Evolutionary conservation across 2,329 filamentous ascomycete genomes (phyloP).

Genomic region (Alternaria metachromatica): DNA sequence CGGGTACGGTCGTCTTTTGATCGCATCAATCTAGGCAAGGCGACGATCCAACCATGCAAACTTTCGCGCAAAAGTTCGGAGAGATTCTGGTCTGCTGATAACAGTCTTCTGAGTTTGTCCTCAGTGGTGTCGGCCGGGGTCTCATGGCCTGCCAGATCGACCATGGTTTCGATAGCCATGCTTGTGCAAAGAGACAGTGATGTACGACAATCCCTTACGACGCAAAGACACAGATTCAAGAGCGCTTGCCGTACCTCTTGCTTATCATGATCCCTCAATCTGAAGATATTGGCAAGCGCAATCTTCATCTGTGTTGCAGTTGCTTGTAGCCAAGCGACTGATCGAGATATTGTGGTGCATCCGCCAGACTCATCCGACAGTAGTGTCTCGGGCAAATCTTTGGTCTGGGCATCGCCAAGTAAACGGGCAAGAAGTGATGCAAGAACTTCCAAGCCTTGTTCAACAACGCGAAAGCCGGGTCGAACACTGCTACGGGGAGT

Average conservation of each 20-base stretch:
- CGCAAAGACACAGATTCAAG: constrained; percentile 71
- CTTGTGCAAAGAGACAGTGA: constrained; percentile 73
- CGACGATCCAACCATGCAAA: constrained; percentile 80
- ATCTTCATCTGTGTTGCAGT: constrained; percentile 83
- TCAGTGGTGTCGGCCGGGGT: constrained; percentile 55
- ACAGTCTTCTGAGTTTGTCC: constrained; percentile 63
- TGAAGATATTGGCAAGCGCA: constrained; percentile 78
- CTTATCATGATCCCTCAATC: constrained; percentile 74
- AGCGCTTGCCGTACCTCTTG: constrained; percentile 72
- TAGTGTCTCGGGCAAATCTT: constrained; percentile 27
- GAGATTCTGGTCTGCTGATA: constrained; percentile 67
- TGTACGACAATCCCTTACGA: constrained; percentile 79
- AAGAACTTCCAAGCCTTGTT: constrained; percentile 66
- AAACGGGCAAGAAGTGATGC: constrained; percentile 54
- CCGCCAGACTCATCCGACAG: constrained; percentile 15
- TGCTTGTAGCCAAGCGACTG: constrained; percentile 75
- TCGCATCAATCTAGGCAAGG: constrained; percentile 83
- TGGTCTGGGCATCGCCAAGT: constrained; percentile 54
- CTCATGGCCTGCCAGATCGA: constrained; percentile 64
- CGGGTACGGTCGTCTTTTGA: constrained; percentile 81
- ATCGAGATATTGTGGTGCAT: constrained; percentile 47
- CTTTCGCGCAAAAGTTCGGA: constrained; percentile 71
- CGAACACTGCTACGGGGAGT: constrained; percentile 70
- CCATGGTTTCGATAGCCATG: constrained; percentile 81
- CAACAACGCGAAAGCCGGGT: constrained; percentile 68